Percentiles rank a stretch among this genome's conserved stretches.
Conservation (phyloP, 345 rosid genomes). For the Tarenaya hassleriana region DNA sequence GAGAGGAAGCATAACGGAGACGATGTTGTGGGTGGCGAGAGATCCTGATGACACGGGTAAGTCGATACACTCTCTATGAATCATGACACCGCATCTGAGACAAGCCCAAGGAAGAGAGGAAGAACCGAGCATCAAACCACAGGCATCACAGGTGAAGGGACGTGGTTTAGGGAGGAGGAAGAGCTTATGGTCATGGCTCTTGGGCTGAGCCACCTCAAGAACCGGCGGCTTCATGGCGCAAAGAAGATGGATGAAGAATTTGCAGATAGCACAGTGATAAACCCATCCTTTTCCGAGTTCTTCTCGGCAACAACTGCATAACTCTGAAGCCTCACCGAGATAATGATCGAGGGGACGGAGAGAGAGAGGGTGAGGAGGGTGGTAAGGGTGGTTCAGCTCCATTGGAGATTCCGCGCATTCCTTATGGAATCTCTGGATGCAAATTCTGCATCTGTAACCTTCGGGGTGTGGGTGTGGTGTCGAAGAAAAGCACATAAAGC, state of each 20-base stretch:
- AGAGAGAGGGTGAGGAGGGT: slow-evolving; percentile 4
- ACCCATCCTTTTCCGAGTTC: background rate
- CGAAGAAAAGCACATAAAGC: no score
- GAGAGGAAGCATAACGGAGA: background rate
- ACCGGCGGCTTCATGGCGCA: slow-evolving; percentile 1
- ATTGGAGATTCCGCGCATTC: slow-evolving; percentile 14
- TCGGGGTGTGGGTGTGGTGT: no score
- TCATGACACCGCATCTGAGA: background rate
- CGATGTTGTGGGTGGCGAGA: slow-evolving; percentile 13
- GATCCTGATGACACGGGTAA: slow-evolving; percentile 7
- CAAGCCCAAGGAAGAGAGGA: background rate
- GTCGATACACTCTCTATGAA: slow-evolving; percentile 11
- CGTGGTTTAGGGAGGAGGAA: background rate
- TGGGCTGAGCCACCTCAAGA: background rate
- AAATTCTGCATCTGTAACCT: no score
- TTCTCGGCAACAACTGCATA: background rate
- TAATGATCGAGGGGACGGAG: background rate
- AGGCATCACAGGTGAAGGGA: slow-evolving; percentile 1
- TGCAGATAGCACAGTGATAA: slow-evolving; percentile 1
- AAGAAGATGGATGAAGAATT: background rate
- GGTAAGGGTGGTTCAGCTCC: slow-evolving; percentile 7
- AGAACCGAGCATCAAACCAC: background rate
- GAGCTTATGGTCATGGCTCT: slow-evolving; percentile 12
- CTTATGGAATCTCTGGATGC: slow-evolving; percentile 1
- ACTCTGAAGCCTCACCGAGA: background rate